Evolutionary conservation across 176 grass and related monocot species (phyloP), one percentile per base, ranked within the genome.

Genomic region (Avena atlantica): DNA sequence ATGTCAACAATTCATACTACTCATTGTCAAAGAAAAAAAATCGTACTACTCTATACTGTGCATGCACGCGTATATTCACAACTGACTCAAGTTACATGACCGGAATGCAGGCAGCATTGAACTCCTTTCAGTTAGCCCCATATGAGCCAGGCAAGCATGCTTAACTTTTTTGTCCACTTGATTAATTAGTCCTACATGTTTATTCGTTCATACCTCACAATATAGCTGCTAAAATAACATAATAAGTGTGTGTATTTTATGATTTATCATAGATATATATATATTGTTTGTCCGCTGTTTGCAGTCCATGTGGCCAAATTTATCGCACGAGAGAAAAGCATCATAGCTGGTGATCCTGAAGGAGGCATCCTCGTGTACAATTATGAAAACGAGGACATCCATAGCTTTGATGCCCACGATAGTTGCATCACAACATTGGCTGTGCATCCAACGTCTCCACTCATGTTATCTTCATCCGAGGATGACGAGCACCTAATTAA

Each of bases 281-380:
- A 7, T 57, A 20, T 20, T 17, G 20, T 19, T 2, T 0, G 0
- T 20, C 17, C 5, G 17, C 20, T 58, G 17, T 25, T 13, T 89
- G 68, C 88, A 95, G 93, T 92, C 57, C 21, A 78, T 24, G 84
- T 74, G 0, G 90, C 93, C 36, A 95, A 91, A 73, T 95, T 95
- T 55, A 82, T 95, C 12, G 69, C 70, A 73, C 62, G 83, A 20
- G 88, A 91, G 42, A 80, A 92, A 59, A 92, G 90, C 90, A 36
- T 95, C 17, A 80, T 92, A 34, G 86, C 79, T 15, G 90, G 90
- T 40, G 90, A 84, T 27, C 62, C 66, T 24, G 76, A 89, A 16
- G 90, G 89, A 76, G 82, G 71, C 23, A 92, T 95, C 42, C 79
- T 84, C 44, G 90, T 89, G 29, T 89, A 81, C 58, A 89, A 47